These are phyloP conservation scores for Entophlyctis luteolus DNA, from an alignment of 192 early-diverging fungal species.

Conservation along the genomic window DNA sequence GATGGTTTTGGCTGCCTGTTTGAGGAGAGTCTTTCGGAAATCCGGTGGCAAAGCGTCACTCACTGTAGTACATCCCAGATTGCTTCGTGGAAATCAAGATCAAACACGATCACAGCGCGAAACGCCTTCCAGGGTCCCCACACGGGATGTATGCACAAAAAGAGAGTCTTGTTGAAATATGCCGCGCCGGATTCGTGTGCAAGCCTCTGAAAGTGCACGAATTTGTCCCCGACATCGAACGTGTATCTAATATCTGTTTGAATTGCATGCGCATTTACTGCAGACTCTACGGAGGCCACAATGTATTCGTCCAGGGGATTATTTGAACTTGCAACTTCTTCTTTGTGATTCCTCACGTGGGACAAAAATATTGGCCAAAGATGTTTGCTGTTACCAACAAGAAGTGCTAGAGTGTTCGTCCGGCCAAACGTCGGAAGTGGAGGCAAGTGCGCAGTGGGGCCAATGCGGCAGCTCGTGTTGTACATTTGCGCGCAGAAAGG, in stretches of 20 bases:
- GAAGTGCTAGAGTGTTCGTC: slow-evolving; percentile 18
- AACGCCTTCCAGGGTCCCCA: slow-evolving; percentile 42
- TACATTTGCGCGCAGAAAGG: slow-evolving; percentile 23
- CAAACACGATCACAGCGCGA: slow-evolving; percentile 33
- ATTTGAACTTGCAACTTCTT: neutral
- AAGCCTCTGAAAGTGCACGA: slow-evolving; percentile 38
- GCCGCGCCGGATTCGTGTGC: slow-evolving; percentile 24
- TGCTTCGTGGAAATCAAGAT: slow-evolving; percentile 20
- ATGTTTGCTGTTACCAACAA: slow-evolving; percentile 30
- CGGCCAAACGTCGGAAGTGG: slow-evolving; percentile 29
- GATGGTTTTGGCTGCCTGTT: neutral
- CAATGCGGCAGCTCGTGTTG: neutral
- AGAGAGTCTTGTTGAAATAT: slow-evolving; percentile 17
- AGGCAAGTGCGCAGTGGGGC: neutral
- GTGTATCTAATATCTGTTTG: slow-evolving; percentile 25
- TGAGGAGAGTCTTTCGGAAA: neutral
- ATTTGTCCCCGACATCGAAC: slow-evolving; percentile 20
- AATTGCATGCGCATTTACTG: neutral
- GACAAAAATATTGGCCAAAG: slow-evolving; percentile 29
- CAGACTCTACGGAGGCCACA: neutral
- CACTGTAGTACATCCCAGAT: neutral
- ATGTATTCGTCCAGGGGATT: slow-evolving; percentile 31
- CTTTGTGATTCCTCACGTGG: slow-evolving; percentile 7
- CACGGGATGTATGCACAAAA: slow-evolving; percentile 31
- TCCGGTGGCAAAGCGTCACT: neutral